Base-by-base conservation (phyloP, 1,284 basidiomycete genomes). In the Ceratobasidium papillatum region DNA sequence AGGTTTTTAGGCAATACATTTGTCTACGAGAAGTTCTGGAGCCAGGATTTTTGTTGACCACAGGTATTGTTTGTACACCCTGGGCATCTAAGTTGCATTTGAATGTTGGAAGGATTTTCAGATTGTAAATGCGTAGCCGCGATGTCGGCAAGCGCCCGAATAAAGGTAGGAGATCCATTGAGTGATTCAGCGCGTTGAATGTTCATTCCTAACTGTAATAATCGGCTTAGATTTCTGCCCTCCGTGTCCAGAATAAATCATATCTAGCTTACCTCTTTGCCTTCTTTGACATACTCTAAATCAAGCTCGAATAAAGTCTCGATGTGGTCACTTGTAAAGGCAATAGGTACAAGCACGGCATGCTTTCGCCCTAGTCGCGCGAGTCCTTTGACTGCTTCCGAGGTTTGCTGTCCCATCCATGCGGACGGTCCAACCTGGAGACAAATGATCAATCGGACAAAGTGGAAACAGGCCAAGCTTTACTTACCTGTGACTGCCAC, bases 321-420 rank as follows among this genome's bases (percentile, higher is more conserved):
- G 80, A 99, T 99, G 83, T 99, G 98, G 84, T 99, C 98, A 81
- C 92, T 95, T 22, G 98, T 99, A 84, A 99, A 99, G 22, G 98
- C 97, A 77, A 99, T 96, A 0, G 98, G 98, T 1, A 99, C 90
- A 41, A 98, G 86, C 66, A 98, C 87, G n/a, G 91, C 90, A 78
- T 89, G 90, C 84, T 97, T 98, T 82, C 90, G 89, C 22, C 95
- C 96, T 58, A 94, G 86, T 77, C 94, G 91, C 49, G 94, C 94
- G 68, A 98, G 88, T 14, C 97, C 98, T 81, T 98, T 95, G 80
- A 99, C 84, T 41, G 96, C 93, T 74, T 95, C 94, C 45, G 88
- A 87, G 0, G 98, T 99, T 84, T 99, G 96, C 83, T 95, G 95
- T 0, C 98, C 98, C 88, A 99, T 94, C 98, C 98, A 99, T 32